Evolutionary conservation across 148 eudicot genomes (phyloP), one percentile per base, ranked within the genome.

Genomic region (Rhododendron henanense): DNA sequence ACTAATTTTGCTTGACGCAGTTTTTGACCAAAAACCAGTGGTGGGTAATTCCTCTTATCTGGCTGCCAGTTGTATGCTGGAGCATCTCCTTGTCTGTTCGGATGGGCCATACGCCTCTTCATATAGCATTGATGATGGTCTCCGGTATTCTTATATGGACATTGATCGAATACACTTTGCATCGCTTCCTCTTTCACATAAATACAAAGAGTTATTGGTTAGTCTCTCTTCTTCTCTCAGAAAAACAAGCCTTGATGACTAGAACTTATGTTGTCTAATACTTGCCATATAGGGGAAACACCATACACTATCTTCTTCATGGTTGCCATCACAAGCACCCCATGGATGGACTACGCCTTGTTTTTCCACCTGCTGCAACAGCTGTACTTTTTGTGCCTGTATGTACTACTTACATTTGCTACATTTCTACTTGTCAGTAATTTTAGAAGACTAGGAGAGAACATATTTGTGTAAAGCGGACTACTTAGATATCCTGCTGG

Each of bases 281-380:
- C 18, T 28, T 28, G 37, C 1, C 75, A 28, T 78, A 45, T 78
- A 93, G 96, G 96, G 91, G 92, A 31, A 97, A 97, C 91, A 97
- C 99, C 1, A 9, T 90, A 35, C 98, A 97, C 87, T 97, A 95
- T 91, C 98, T 95, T 89, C 87, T 97, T 86, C 99, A 97, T 87
- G 99, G 99, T 59, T 95, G 98, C 88, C 99, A 97, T 89, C 99
- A 95, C 87, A 97, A 97, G 91, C 99, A 97, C 85, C 99, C 99
- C 35, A 93, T 92, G 97, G 99, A 96, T 90, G 94, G 94, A 67
- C 89, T 95, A 50, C 96, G 99, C 78, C 99, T 96, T 77, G 99
- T 97, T 78, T 97, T 97, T 83, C 99, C 98, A 81, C 99, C 99
- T 61, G 88, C 95, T 84, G 99, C 94, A 85, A 93, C 99, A 75